Base-by-base conservation (phyloP, 202 grass and related monocot species). In the Eragrostis tef region DNA sequence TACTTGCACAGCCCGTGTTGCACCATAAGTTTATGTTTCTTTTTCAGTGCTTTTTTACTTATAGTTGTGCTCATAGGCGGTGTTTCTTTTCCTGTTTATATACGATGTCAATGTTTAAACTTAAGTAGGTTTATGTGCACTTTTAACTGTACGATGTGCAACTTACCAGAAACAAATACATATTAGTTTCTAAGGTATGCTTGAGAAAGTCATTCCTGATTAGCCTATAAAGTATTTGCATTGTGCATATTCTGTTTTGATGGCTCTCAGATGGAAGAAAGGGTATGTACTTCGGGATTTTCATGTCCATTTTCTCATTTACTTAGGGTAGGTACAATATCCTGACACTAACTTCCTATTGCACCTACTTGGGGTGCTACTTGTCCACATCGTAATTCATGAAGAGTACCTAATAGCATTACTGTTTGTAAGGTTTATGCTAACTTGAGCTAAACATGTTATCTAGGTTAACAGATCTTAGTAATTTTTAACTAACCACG, bases 1-100 rank as follows among this genome's bases (percentile, higher is more conserved):
- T 64, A 78, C 22, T 83, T 74, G 47, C 56, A 50, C 48, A 51
- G 14, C 42, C 26, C 43, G 21, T 80, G 78, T 78, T 67, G 36
- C 17, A 34, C 20, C 48, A 43, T 50, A 25, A 21, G 21, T 79
- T 11, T 42, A 34, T 52, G 21, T 26, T 25, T 74, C 14, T 20
- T 15, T 81, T 81, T 72, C 53, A 49, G 12, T 82, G 48, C 48
- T 54, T 51, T 73, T 66, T 5, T 51, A 41, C 58, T 43, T 83
- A 63, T 63, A 15, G 51, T 39, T n/a, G 14, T 19, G 24, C 15
- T 84, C 41, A 77, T 22, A 60, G 27, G 73, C 31, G 54, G 53
- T 76, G 34, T 67, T 58, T 67, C 39, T 34, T 41, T 54, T 73
- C 27, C 31, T 73, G 19, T 54, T 73, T 54, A 10, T 31, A 12